Conservation (phyloP, 2,329 filamentous ascomycete species). For the Cryphonectria radicalis region DNA sequence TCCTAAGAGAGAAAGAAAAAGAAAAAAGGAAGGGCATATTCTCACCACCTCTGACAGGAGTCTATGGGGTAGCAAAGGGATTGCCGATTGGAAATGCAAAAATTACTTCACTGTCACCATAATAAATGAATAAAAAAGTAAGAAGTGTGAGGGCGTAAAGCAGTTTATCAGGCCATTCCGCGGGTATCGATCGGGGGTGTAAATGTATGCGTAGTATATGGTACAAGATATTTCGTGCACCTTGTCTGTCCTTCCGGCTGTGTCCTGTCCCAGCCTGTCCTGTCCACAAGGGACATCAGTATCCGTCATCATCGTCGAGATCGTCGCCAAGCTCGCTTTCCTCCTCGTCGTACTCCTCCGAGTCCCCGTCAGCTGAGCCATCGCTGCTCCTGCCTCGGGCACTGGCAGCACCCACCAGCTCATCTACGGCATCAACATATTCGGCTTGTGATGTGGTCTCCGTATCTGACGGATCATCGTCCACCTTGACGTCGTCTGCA, state of each 20-base stretch:
- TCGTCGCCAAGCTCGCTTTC: slow-evolving; percentile 38
- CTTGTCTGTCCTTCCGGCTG: neutral
- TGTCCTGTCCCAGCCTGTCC: too few relatives aligned
- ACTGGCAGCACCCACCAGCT: slow-evolving; percentile 21
- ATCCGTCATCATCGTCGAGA: slow-evolving; percentile 22
- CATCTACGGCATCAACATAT: slow-evolving; percentile 17
- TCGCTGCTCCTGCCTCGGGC: slow-evolving; percentile 30
- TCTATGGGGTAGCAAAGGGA: neutral
- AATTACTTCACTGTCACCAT: neutral
- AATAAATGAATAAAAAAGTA: neutral
- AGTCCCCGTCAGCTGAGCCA: slow-evolving; percentile 32
- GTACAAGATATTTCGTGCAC: neutral
- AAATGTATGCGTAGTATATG: neutral
- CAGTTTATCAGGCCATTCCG: neutral
- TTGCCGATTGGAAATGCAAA: neutral
- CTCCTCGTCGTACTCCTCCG: slow-evolving; percentile 39
- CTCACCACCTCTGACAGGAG: neutral
- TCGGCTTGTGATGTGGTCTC: slow-evolving; percentile 28
- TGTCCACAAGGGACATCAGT: neutral
- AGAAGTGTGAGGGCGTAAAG: neutral
- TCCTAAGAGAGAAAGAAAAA: too few relatives aligned
- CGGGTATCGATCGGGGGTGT: neutral
- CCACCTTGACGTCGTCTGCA: slow-evolving; percentile 53
- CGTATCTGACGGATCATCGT: slow-evolving; percentile 39
- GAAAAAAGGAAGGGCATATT: too few relatives aligned